Base-by-base conservation (phyloP, 2,329 filamentous ascomycete species). In the Capronia americana region DNA sequence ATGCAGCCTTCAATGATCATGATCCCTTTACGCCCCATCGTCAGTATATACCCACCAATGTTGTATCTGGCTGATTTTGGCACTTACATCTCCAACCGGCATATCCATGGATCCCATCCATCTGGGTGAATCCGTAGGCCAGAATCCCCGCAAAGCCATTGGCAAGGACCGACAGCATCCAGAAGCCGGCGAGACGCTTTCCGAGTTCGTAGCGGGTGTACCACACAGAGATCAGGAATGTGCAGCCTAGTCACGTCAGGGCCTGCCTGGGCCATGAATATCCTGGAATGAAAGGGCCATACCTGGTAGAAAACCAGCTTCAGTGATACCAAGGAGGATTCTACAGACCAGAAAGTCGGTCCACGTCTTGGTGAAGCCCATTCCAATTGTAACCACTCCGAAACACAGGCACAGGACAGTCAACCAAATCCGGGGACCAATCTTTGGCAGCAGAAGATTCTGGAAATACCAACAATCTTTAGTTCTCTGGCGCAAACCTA, bases 361-460 rank as follows among this genome's bases (percentile, higher is more conserved):
- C 41, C 66, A 73, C 24, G 64, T 70, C 48, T 73, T 70, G 8
- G 72, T 71, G 55, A 80, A 72, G 10, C 75, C 76, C 44, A 48
- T 48, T 78, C 10, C 83, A 74, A 68, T 83, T 24, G 46, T 46
- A 53, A 50, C 54, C 38, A 24, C 51, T n/a, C 48, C 58, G 58
- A 85, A 74, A n/a, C 88, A 81, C 0, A 89, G 89, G 0, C 89
- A 88, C 56, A 89, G 80, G 0, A 85, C 83, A 58, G 89, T 83
- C 26, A 90, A 87, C 1, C 87, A 86, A 51, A 91, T 82, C 0
- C 89, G 91, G 1, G 87, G 87, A 14, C 68, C 57, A 59, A 58
- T 38, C 30, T 70, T 70, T 58, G 78, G 80, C 63, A 84, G 72
- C 4, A 84, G 67, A 14, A 84, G 68, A 69, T 83, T 84, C 28